Conservation (phyloP, 176 grass and related monocot genomes). For the Bolboschoenus planiculmis region DNA sequence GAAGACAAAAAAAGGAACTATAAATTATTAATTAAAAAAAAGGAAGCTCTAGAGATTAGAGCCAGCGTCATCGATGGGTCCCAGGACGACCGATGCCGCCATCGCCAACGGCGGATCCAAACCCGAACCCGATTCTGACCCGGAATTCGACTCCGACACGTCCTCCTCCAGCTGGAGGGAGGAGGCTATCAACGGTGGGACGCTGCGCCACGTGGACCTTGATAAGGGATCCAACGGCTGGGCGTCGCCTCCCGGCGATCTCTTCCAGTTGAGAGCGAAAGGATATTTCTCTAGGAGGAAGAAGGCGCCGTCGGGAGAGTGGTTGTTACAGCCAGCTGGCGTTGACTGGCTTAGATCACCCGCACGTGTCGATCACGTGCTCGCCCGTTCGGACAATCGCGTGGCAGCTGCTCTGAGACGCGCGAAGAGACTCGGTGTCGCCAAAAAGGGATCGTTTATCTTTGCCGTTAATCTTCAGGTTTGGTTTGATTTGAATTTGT, state of each 20-base stretch:
- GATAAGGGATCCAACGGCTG: constrained; percentile 70
- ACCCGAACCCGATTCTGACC: not conserved
- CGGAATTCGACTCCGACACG: constrained; percentile 19
- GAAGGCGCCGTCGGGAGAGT: constrained; percentile 38
- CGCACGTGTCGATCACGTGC: constrained; percentile 66
- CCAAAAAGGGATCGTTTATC: constrained; percentile 56
- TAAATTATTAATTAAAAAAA: not conserved
- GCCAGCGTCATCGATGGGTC: not conserved
- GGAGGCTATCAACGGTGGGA: constrained; percentile 46
- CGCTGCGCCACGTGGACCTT: constrained; percentile 65
- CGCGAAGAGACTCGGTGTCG: constrained; percentile 41
- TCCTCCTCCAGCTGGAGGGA: constrained; percentile 32
- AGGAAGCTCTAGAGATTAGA: not conserved
- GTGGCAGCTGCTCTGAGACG: constrained; percentile 53
- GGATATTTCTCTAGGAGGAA: constrained; percentile 60
- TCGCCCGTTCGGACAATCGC: constrained; percentile 60
- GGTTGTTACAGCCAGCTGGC: constrained; percentile 75
- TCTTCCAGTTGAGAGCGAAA: constrained; percentile 61
- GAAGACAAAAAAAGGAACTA: not conserved
- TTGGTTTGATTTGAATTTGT: not conserved
- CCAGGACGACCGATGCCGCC: not conserved
- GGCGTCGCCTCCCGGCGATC: constrained; percentile 81
- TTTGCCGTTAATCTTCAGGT: constrained; percentile 93
- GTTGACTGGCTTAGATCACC: constrained; percentile 89
- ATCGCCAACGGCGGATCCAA: constrained; percentile 4